These are phyloP conservation scores for Paraphoma sp. DNA, from an alignment of 2,329 filamentous ascomycete species.

Conservation along the genomic window DNA sequence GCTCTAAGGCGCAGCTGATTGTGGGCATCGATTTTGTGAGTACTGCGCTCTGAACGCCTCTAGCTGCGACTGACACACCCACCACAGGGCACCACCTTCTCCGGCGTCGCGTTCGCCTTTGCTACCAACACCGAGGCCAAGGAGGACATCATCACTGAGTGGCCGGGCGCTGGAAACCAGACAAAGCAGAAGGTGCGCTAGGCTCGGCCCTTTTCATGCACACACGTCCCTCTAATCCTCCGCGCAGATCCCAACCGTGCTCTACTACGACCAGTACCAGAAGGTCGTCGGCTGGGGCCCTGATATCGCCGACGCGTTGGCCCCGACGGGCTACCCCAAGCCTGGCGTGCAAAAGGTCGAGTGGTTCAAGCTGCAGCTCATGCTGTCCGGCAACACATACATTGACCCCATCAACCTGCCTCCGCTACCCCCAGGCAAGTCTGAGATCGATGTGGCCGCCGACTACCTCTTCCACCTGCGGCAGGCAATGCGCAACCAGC, in stretches of 20 bases:
- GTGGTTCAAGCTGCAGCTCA: slow-evolving; percentile 99
- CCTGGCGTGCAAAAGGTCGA: slow-evolving; percentile 98
- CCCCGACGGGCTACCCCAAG: slow-evolving; percentile 96
- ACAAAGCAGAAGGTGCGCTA: slow-evolving; percentile 91
- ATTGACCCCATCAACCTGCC: slow-evolving; percentile 99
- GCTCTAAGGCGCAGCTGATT: slow-evolving; percentile 95
- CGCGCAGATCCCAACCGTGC: slow-evolving; percentile 91
- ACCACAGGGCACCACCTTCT: slow-evolving; percentile 89
- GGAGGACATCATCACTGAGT: slow-evolving; percentile 98
- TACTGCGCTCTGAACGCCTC: slow-evolving; percentile 22
- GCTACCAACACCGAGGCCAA: slow-evolving; percentile 97
- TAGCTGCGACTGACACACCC: slow-evolving; percentile 22
- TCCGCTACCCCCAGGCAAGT: slow-evolving; percentile 95
- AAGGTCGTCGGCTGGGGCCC: slow-evolving; percentile 99
- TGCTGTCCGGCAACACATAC: slow-evolving; percentile 98
- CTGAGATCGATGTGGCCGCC: slow-evolving; percentile 98
- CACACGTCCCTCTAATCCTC: slow-evolving; percentile 3
- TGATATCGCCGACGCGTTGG: slow-evolving; percentile 95
- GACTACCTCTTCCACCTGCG: slow-evolving; percentile 98
- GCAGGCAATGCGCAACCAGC: slow-evolving; percentile 92
- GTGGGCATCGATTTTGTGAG: slow-evolving; percentile 97
- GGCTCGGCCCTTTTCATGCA: neutral
- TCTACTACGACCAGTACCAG: slow-evolving; percentile 99
- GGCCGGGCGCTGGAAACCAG: slow-evolving; percentile 96
- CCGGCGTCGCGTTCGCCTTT: slow-evolving; percentile 90